Evolutionary conservation across 768 basidiomycete genomes (phyloP), one percentile per base, ranked within the genome.

Genomic region (Suillus occidentalis): DNA sequence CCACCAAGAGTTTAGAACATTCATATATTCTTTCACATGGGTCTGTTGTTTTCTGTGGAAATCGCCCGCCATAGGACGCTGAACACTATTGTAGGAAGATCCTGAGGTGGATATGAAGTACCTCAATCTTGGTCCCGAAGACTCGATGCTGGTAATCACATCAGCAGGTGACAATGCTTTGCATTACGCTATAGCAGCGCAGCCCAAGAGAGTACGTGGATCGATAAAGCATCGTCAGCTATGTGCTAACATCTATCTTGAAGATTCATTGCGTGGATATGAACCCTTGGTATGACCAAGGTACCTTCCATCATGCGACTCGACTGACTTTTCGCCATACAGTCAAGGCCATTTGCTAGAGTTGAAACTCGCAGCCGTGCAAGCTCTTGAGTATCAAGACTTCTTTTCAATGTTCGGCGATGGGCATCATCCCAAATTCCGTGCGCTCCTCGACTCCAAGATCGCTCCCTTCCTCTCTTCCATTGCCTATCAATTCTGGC

Each of bases 141-240:
- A 93, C 75, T 82, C 85, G 1, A 82, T 92, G 72, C 81, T 92
- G 14, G 86, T 87, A 20, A 91, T 93, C 69, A 92, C 90, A 1
- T 87, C 86, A 60, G 91, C 89, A 3, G 91, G 91, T 0, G 91
- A 92, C 74, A 93, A 93, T 72, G 89, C 89, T 3, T 78, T 93
- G 42, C 90, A 92, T 72, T 93, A 93, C 67, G 90, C 89, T 9
- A 87, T 89, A 63, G 82, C 81, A n/a, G 86, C 85, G 2, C 73
- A 80, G 37, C 89, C 89, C 3, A 79, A 84, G 63, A 78, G 84
- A 56, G 84, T 85, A 65, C 58, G 81, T 70, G 20, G 22, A 36
- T 53, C 59, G 40, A 50, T 60, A 7, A 34, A 47, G 2, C 8
- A 34, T 36, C 34, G 10, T 13, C 20, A 9, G 40, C 31, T 18